A percentile compares a stretch with the other conserved stretches of the same genome.
phyloP scores from a whole-genome alignment of 2,329 filamentous ascomycete species.

The Neurospora sp. region DNA sequence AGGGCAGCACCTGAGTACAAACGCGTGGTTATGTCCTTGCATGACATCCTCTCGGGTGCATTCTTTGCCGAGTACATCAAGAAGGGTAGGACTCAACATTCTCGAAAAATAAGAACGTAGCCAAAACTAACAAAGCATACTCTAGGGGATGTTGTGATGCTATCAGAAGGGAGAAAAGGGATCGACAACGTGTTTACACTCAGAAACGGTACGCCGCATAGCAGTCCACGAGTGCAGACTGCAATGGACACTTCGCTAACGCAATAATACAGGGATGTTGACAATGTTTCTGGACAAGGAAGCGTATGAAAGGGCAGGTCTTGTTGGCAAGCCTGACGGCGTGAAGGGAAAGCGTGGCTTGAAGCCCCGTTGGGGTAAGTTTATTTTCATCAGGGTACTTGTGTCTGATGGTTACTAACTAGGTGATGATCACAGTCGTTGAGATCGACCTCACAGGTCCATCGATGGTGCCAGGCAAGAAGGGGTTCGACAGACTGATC shows the following conservation, averaged over 20 bases:
- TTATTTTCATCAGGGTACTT: not conserved
- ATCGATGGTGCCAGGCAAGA: conserved; percentile 75
- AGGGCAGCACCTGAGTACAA: conserved; percentile 42
- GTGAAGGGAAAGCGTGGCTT: conserved; percentile 46
- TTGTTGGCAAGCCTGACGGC: conserved; percentile 60
- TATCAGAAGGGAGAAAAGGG: conserved; percentile 65
- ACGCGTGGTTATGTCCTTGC: conserved; percentile 61
- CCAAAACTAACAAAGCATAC: not conserved
- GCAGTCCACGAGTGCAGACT: not conserved
- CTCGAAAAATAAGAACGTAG: not conserved
- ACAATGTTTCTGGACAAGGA: conserved; percentile 71
- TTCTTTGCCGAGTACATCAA: conserved; percentile 87
- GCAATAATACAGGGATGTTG: conserved; percentile 46
- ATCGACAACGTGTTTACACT: conserved; percentile 66
- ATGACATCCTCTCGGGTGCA: conserved; percentile 58
- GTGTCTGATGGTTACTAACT: conserved; percentile 18
- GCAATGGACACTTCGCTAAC: not conserved
- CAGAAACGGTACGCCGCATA: conserved; percentile 44
- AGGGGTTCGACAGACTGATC: conserved; percentile 66
- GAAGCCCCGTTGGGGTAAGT: conserved; percentile 65
- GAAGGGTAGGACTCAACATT: conserved; percentile 39
- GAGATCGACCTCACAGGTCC: conserved; percentile 63
- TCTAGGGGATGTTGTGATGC: conserved; percentile 67
- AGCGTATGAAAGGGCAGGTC: conserved; percentile 70
- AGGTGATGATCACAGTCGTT: conserved; percentile 45